Evolutionary conservation across 2,329 filamentous ascomycete genomes (phyloP), one percentile per base, ranked within the genome.

Genomic region (Salinomyces thailandicus): DNA sequence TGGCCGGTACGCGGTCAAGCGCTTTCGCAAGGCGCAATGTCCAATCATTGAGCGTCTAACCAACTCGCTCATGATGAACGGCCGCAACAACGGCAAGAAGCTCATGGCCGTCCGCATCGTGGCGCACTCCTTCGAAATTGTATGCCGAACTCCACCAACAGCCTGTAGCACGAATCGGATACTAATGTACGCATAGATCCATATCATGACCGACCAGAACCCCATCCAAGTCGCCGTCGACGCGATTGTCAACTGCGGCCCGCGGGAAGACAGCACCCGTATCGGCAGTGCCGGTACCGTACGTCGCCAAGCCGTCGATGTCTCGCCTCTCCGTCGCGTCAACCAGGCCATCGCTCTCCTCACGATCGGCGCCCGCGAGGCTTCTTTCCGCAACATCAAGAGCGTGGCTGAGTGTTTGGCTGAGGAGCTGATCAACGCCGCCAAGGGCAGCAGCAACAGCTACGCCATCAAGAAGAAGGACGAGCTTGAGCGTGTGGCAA

Each of bases 401-500:
- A 87, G 82, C 64, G 93, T 98, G 67, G 87, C 93, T 62, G 91
- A 98, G 79, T 96, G 91, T 77, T 75, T 98, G 62, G 91, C 91
- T 66, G 93, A 98, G 75, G 91, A 98, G 81, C 79, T 98, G 68
- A 96, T 98, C 82, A 98, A 98, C 79, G 93, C 93, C 67, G 93
- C 93, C 70, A 98, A 98, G 85, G 91, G 91, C 64, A 93, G 83
- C 81, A 93, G 84, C 75, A 98, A 98, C 86, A 95, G 87, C 57
- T 98, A 96, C 70, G 91, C 93, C 63, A 98, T 98, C 81, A 98
- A 98, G 86, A 98, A 98, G 86, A 98, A 98, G 89, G 91, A 98
- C 71, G 93, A 98, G 83, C 73, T 98, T 75, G 91, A 98, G 83
- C 91, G 91, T 91, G 91, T 98, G 62, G 91, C 91, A 73, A 98